These are phyloP conservation scores for Pleurotus eryngii DNA, from an alignment of 768 basidiomycete genomes.

Conservation along the genomic window DNA sequence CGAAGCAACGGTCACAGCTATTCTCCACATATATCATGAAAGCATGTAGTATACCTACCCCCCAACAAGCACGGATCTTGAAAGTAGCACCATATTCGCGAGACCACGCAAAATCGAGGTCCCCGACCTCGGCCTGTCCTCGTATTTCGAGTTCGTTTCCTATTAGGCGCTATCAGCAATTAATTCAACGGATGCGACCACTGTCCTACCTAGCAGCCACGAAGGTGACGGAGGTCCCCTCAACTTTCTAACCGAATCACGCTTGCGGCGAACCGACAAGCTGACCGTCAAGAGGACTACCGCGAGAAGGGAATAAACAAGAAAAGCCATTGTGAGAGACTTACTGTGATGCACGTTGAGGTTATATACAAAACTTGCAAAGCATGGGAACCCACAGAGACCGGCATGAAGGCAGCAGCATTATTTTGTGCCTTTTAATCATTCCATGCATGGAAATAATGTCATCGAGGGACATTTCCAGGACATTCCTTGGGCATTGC, in stretches of 20 bases:
- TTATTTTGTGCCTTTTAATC: no score
- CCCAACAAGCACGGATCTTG: constrained; percentile 8
- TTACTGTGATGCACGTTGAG: no score
- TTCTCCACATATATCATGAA: neutral
- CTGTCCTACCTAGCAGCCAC: neutral
- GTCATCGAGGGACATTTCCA: no score
- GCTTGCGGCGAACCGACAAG: neutral
- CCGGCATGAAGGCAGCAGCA: no score
- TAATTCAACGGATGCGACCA: neutral
- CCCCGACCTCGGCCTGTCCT: constrained; percentile 23
- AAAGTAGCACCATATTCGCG: constrained; percentile 23
- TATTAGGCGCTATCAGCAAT: neutral
- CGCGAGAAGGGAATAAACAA: neutral
- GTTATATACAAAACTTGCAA: no score
- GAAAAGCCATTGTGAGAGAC: neutral
- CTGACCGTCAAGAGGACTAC: neutral
- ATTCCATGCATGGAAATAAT: no score
- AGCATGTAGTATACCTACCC: neutral
- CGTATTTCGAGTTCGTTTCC: constrained; percentile 21
- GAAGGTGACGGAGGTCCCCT: constrained; percentile 1
- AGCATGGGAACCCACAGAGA: no score
- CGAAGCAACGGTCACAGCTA: neutral
- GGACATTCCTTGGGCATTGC: no score
- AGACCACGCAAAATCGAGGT: constrained; percentile 25
- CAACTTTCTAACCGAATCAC: neutral